Conservation (phyloP, 2,329 filamentous ascomycete species). For the Periglandula ipomoeae region DNA sequence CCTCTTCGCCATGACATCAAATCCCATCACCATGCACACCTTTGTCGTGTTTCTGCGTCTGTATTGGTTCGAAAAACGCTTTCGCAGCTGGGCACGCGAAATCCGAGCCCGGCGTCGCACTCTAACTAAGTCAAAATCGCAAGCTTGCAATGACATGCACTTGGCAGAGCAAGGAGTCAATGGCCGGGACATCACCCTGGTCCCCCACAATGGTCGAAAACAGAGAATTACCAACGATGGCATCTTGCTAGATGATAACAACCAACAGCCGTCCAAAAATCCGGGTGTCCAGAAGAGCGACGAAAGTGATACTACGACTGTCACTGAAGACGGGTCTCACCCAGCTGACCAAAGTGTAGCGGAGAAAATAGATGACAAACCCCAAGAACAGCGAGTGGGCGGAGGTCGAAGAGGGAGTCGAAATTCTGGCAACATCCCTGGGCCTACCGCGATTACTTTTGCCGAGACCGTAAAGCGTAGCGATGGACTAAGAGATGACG, state of each 20-base stretch:
- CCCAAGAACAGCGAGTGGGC: background rate
- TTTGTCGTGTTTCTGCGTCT: slow-evolving; percentile 85
- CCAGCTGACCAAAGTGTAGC: slow-evolving; percentile 2
- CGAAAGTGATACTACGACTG: slow-evolving; percentile 29
- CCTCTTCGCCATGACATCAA: slow-evolving; percentile 62
- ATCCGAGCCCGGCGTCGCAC: slow-evolving; percentile 57
- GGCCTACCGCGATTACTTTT: slow-evolving; percentile 48
- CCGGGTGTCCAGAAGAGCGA: slow-evolving; percentile 15
- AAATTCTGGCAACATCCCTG: slow-evolving; percentile 5
- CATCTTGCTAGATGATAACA: slow-evolving; percentile 36
- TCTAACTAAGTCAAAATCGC: slow-evolving; percentile 52
- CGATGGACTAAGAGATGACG: slow-evolving; percentile 42
- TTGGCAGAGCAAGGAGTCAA: slow-evolving; percentile 55
- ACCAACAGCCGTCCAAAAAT: slow-evolving; percentile 20
- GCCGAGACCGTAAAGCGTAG: slow-evolving; percentile 55
- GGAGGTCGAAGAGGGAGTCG: slow-evolving; percentile 2
- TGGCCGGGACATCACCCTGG: slow-evolving; percentile 55
- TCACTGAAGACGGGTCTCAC: slow-evolving; percentile 15
- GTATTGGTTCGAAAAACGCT: slow-evolving; percentile 97
- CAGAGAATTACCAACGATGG: slow-evolving; percentile 54
- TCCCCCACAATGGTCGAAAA: slow-evolving; percentile 46
- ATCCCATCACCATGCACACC: slow-evolving; percentile 76
- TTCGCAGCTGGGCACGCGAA: slow-evolving; percentile 73
- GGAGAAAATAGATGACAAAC: slow-evolving; percentile 4
- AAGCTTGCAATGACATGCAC: slow-evolving; percentile 32